These are phyloP conservation scores for Sungouiozyma intestinalis DNA, from an alignment of 805 yeast species.

Conservation along the genomic window DNA sequence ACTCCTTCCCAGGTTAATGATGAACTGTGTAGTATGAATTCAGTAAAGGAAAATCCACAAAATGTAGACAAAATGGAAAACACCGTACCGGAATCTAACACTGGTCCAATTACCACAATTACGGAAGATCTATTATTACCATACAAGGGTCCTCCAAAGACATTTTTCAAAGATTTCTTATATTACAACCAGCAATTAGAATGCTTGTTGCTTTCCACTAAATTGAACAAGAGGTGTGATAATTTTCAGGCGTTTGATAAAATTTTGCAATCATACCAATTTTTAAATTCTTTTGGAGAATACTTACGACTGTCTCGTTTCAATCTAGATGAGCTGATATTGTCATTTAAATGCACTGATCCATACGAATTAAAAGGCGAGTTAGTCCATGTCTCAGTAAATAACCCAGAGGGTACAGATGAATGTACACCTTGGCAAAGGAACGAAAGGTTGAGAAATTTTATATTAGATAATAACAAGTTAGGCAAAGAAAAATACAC, in stretches of 20 bases:
- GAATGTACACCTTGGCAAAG: slow-evolving; percentile 17
- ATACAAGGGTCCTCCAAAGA: slow-evolving; percentile 15
- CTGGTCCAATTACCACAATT: slow-evolving; percentile 11
- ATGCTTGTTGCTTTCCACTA: slow-evolving; percentile 6
- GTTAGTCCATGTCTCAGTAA: slow-evolving; percentile 12
- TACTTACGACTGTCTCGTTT: slow-evolving; percentile 19
- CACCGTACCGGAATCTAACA: slow-evolving; percentile 1
- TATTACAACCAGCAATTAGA: slow-evolving; percentile 19
- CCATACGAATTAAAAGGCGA: slow-evolving; percentile 22
- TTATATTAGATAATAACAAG: slow-evolving; percentile 9
- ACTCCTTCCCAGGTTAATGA: background rate
- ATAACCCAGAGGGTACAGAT: background rate
- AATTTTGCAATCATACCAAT: slow-evolving; percentile 23
- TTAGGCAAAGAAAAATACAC: slow-evolving; percentile 5
- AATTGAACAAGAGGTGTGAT: background rate
- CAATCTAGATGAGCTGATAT: slow-evolving; percentile 22
- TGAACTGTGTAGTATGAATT: background rate
- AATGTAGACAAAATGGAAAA: background rate
- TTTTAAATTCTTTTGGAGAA: slow-evolving; percentile 22
- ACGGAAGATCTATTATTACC: slow-evolving; percentile 21
- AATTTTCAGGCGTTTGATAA: slow-evolving; percentile 14
- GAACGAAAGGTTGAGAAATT: slow-evolving; percentile 11
- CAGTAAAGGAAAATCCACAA: background rate
- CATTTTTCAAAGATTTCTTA: slow-evolving; percentile 9
- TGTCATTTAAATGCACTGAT: slow-evolving; percentile 23